Percentiles rank a stretch among this genome's conserved stretches.
phyloP scores from a whole-genome alignment of 139 green algal genomes.

The Chlamydomonas sp. region DNA sequence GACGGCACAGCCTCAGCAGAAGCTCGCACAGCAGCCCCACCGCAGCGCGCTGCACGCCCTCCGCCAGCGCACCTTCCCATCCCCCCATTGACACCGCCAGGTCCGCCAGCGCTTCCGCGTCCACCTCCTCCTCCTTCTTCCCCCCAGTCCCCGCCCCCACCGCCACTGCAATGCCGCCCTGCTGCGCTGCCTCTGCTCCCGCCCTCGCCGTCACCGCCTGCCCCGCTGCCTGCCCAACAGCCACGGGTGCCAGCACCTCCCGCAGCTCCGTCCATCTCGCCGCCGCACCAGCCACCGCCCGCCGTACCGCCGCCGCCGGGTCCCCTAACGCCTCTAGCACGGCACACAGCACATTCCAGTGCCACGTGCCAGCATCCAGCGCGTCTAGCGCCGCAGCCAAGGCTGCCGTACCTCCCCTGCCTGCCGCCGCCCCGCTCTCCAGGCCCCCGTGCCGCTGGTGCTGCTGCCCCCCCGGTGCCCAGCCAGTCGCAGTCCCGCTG shows the following conservation, averaged over 20 bases:
- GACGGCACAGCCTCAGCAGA: constrained; percentile 11
- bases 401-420: background rate
- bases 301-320: background rate
- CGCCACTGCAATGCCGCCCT: too few species aligned
- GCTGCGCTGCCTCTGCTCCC: too few species aligned
- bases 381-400: background rate
- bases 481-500: constrained; percentile 15
- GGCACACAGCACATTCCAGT: constrained; percentile 12
- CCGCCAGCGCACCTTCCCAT: background rate
- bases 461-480: background rate
- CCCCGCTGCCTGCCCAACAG: too few species aligned
- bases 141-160: too few species aligned
- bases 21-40: constrained; percentile 3
- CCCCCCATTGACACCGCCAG: background rate
- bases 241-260: background rate
- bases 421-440: background rate
- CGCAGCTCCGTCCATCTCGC: background rate
- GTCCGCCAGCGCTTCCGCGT: too few species aligned
- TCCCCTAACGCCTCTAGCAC: constrained; percentile 14
- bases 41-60: background rate
- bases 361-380: background rate
- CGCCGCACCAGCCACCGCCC: background rate
- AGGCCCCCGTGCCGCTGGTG: background rate
- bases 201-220: too few species aligned
- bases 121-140: too few species aligned